Evolutionary conservation across 1,284 basidiomycete genomes (phyloP).

Genomic region (Moesziomyces globuligerus): DNA sequence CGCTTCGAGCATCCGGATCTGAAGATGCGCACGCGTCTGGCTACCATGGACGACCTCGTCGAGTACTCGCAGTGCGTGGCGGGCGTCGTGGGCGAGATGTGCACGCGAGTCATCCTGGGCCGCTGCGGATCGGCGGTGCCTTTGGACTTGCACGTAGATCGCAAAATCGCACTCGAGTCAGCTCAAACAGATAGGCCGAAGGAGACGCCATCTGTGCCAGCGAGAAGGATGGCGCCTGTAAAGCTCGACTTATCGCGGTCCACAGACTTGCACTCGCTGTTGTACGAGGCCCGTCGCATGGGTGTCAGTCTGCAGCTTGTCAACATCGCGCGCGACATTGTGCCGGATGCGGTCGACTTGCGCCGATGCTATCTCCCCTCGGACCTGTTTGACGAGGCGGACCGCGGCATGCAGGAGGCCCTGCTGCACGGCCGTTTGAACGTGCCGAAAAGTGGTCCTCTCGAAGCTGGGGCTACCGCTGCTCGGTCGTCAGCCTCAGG

Average conservation of each 20-base stretch:
- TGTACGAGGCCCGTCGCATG: slow-evolving; percentile 57
- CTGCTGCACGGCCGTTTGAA: slow-evolving; percentile 12
- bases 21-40: slow-evolving; percentile 10
- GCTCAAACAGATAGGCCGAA: neutral
- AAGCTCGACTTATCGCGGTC: slow-evolving; percentile 10
- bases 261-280: slow-evolving; percentile 22
- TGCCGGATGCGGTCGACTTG: slow-evolving; percentile 50
- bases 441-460: neutral
- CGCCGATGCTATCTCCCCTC: slow-evolving; percentile 54
- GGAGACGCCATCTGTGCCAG: neutral
- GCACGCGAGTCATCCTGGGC: slow-evolving; percentile 54
- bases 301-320: slow-evolving; percentile 61
- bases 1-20: slow-evolving; percentile 33
- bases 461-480: too few relatives aligned
- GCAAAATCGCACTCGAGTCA: slow-evolving; percentile 14
- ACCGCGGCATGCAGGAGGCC: slow-evolving; percentile 21
- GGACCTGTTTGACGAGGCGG: slow-evolving; percentile 26
- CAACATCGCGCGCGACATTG: slow-evolving; percentile 60
- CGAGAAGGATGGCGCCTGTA: neutral
- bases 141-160: slow-evolving; percentile 30
- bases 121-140: slow-evolving; percentile 37
- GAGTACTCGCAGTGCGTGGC: slow-evolving; percentile 61
- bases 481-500: neutral
- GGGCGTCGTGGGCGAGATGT: slow-evolving; percentile 61
- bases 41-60: slow-evolving; percentile 45